Base-by-base conservation (phyloP, 306 rosid genomes). In the Cajanus cajan region DNA sequence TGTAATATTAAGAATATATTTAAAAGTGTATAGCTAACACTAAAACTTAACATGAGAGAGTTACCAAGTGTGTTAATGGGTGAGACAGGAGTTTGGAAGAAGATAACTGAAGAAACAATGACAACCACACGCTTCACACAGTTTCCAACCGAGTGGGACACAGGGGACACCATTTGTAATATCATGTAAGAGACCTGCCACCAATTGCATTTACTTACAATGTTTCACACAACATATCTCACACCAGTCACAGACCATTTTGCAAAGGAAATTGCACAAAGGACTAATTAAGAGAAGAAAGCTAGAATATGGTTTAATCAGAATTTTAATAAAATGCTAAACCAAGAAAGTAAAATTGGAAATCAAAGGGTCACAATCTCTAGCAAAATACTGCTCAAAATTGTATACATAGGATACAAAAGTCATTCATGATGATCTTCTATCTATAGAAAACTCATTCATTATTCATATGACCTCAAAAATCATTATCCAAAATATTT, bases 91-190 rank as follows among this genome's bases (percentile, higher is more conserved):
- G 82, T 90, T 80, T 83, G 89, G 82, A 92, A 90, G 91, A 92
- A 87, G 78, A 92, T 69, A 64, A 92, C 89, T 0, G 96, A 85
- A 58, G 97, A 89, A 44, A 83, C 85, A 13, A 92, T 89, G 67
- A 92, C 87, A 13, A 89, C 89, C 78, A 89, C 87, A 9, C 97
- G 96, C 84, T 92, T 90, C 69, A 80, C 87, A 59, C 96, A 87
- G 62, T 90, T 92, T 48, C 91, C 97, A 3, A 92, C 96, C 0
- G 97, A 87, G 68, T 92, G 97, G 14, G 85, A 87, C 61, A 92
- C 90, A 0, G 97, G 91, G 25, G 97, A 90, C 8, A 92, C 88
- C 86, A 73, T 80, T 37, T 85, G 78, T 71, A 92, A 80, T 85
- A 90, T 90, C 61, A 85, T 88, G 78, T 80, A 92, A 1, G 97